Evolutionary conservation across 305 asterid genomes (phyloP), one percentile per base, ranked within the genome.

Genomic region (Solanum aculeatissimum): DNA sequence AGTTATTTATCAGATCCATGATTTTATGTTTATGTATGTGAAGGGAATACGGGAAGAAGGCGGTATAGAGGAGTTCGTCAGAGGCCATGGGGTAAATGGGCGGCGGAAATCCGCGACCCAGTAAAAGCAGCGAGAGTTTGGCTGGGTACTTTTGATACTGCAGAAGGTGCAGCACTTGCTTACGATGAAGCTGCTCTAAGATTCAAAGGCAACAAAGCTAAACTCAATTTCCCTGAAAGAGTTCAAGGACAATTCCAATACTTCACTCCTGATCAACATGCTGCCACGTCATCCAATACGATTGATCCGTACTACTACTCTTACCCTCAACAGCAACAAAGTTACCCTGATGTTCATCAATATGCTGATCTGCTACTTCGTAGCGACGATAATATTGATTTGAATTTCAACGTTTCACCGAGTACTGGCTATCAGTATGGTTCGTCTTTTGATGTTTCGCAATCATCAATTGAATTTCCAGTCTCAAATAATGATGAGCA

Each of bases 31-130:
- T n/a, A n/a, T n/a, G n/a, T n/a, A 21, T 2, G 47, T 38, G 70
- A 51, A 83, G 92, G 86, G 85, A 86, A 80, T 84, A 87, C 89
- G 43, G 90, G 91, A 83, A 93, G 86, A 85, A 91, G 97, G 62
- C 95, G 93, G 85, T 95, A 93, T 80, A 88, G 98, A 86, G 98
- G 98, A 10, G 98, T 95, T 9, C 83, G 98, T 53, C 98, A 93
- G 82, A 89, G 98, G 40, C 98, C 97, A 47, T 95, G 98, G 98
- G 98, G 98, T 0, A 94, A 94, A 74, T 95, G 96, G 95, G 98
- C 98, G 0, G 98, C 98, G 0, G 98, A 95, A 86, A 95, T 95
- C 19, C 94, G 98, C 2, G 98, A 95, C 25, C 98, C 98, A 0
- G 87, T 91, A 80, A 95, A 95, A 90, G 98, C 98, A 6, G 97